phyloP scores from a whole-genome alignment of 768 basidiomycete species.

The Russula brevipes region DNA sequence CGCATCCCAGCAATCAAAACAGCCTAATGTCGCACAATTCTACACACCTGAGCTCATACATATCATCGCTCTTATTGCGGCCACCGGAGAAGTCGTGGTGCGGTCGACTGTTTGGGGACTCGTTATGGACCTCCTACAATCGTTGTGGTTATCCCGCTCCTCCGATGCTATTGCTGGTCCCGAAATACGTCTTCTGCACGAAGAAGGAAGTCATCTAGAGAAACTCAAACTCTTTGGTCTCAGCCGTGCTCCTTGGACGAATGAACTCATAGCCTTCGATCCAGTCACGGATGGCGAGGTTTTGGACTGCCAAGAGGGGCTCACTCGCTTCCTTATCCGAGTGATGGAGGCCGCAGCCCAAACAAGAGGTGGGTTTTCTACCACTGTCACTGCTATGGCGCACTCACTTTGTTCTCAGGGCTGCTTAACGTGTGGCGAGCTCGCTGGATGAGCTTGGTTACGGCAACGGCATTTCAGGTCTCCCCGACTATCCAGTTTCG shows the following conservation, averaged over 20 bases:
- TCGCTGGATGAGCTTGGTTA: constrained; percentile 87
- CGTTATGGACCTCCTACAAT: constrained; percentile 76
- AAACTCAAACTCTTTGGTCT: constrained; percentile 72
- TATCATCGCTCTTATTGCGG: constrained; percentile 70
- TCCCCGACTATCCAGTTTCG: constrained; percentile 85
- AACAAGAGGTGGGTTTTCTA: constrained; percentile 52
- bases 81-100: constrained; percentile 65
- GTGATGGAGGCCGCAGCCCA: constrained; percentile 62
- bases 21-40: constrained; percentile 61
- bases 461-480: constrained; percentile 84
- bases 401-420: constrained; percentile 38
- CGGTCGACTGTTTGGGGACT: constrained; percentile 80
- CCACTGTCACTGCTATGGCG: constrained; percentile 5
- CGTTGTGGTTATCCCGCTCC: constrained; percentile 54
- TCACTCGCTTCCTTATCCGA: constrained; percentile 57
- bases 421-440: constrained; percentile 86
- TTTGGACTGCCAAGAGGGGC: constrained; percentile 61
- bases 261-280: constrained; percentile 62
- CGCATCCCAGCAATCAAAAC: constrained; percentile 61
- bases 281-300: constrained; percentile 46
- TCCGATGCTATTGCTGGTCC: constrained; percentile 53
- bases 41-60: constrained; percentile 83
- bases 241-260: constrained; percentile 51
- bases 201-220: constrained; percentile 51
- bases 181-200: constrained; percentile 58